phyloP scores from a whole-genome alignment of 2,329 filamentous ascomycete genomes.

The Colletotrichum destructivum region DNA sequence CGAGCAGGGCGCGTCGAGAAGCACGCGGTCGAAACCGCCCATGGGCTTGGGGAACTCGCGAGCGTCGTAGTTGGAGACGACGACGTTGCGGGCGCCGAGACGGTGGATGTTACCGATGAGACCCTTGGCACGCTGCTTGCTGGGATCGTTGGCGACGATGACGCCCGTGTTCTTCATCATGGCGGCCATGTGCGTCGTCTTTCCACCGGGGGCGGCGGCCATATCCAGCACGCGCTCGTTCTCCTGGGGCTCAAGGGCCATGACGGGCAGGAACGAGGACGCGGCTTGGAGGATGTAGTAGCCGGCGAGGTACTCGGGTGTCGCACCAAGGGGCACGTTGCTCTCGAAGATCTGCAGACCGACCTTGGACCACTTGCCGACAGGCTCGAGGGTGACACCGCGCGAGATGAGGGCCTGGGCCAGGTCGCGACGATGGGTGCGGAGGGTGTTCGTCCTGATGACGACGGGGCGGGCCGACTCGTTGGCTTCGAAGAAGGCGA shows the following conservation, averaged over 20 bases:
- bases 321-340: conserved; percentile 87
- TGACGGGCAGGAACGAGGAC: conserved; percentile 96
- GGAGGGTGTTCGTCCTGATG: conserved; percentile 95
- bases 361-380: conserved; percentile 99
- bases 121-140: conserved; percentile 94
- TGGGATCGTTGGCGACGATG: conserved; percentile 97
- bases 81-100: conserved; percentile 86
- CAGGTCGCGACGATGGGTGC: conserved; percentile 82
- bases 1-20: conserved; percentile 81
- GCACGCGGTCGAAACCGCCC: conserved; percentile 94
- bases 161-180: conserved; percentile 98
- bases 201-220: conserved; percentile 95
- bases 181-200: conserved; percentile 96
- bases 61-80: conserved; percentile 96
- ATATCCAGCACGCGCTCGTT: conserved; percentile 88
- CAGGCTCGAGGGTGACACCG: conserved; percentile 94
- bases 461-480: conserved; percentile 94
- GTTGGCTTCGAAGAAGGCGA: conserved; percentile 99
- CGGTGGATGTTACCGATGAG: conserved; percentile 98
- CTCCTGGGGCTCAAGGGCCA: conserved; percentile 95
- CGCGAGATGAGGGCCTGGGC: conserved; percentile 96
- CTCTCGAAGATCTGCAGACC: conserved; percentile 97
- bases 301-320: conserved; percentile 95
- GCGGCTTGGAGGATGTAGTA: conserved; percentile 99
- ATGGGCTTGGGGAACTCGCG: conserved; percentile 95